These are phyloP conservation scores for Capsicum baccatum DNA, from an alignment of 257 asterid species.

Conservation along the genomic window DNA sequence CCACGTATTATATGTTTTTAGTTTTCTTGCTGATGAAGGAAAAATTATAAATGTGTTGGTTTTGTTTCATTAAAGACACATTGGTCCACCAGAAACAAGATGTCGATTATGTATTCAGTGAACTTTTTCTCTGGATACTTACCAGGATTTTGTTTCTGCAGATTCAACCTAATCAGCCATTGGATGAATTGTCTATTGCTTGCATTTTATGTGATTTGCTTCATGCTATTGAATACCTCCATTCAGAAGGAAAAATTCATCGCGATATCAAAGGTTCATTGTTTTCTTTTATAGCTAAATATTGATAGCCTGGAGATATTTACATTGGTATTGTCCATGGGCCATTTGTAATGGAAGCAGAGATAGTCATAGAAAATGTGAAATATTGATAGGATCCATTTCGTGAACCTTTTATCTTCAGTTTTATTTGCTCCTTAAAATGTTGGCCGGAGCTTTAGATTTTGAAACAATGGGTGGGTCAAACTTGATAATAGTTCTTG, in stretches of 20 bases:
- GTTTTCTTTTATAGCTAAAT: constrained; percentile 25
- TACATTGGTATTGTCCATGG: constrained; percentile 20
- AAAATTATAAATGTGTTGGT: not conserved
- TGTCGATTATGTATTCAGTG: not conserved
- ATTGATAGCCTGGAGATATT: constrained; percentile 6
- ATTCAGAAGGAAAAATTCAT: constrained; percentile 96
- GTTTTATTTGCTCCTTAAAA: constrained; percentile 2
- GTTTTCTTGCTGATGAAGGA: not conserved
- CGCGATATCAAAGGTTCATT: constrained; percentile 94
- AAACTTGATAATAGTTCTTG: constrained; percentile 20
- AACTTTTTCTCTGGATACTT: constrained; percentile 15
- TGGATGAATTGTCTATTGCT: constrained; percentile 95
- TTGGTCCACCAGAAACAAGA: constrained; percentile 11
- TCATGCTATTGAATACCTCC: constrained; percentile 96
- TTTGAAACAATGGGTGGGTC: not conserved
- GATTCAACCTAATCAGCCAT: constrained; percentile 97
- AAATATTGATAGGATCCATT: no score
- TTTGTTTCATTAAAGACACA: not conserved
- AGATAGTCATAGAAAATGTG: no score
- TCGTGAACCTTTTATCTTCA: not conserved
- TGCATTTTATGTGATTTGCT: constrained; percentile 94
- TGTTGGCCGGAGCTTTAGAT: constrained; percentile 21
- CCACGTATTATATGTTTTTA: not conserved
- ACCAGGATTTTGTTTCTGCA: constrained; percentile 47
- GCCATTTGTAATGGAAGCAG: not conserved